Evolutionary conservation across 305 asterid genomes (phyloP), one percentile per base, ranked within the genome.

Genomic region (Solanum hybrid): DNA sequence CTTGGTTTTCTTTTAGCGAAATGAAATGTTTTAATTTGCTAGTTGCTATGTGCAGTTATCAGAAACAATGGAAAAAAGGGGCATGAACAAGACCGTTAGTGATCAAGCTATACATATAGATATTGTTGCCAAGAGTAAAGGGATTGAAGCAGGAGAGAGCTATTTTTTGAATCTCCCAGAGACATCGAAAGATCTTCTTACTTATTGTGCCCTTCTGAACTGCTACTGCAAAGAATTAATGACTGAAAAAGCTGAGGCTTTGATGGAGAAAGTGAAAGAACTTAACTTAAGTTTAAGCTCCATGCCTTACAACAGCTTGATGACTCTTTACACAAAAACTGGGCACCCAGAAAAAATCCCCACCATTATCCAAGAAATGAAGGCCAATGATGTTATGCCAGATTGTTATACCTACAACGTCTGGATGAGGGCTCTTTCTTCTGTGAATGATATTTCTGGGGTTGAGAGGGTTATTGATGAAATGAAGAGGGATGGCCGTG

Each of bases 341-440:
- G 94, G 94, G 89, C 91, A 87, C 85, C 94, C 95, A 45, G 95
- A 95, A 89, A 94, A 89, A 89, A 88, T 97, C 89, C 96, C 97
- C 7, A 90, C 96, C 29, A 89, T 96, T 20, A 94, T 96, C 93
- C 97, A 96, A 91, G 99, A 97, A 93, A 97, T 97, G 98, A 95
- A 96, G 91, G 94, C 95, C 36, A 45, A 77, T 86, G 95, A 95
- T 89, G 91, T 96, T 90, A 92, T 94, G 96, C 97, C 93, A 0
- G 98, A 95, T 92, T 89, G 92, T 77, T 97, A 87, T 93, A 95
- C 98, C 27, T 97, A 97, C 93, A 96, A 97, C 83, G 92, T 96
- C 79, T 97, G 99, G 99, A 96, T 97, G 98, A 95, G 98, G 94
- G 94, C 99, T 78, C 97, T 97, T 90, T 98, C 98, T 92, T 95